Evolutionary conservation across 2,329 filamentous ascomycete species (phyloP), one percentile per base, ranked within the genome.

Genomic region (Cladosporium sp.): DNA sequence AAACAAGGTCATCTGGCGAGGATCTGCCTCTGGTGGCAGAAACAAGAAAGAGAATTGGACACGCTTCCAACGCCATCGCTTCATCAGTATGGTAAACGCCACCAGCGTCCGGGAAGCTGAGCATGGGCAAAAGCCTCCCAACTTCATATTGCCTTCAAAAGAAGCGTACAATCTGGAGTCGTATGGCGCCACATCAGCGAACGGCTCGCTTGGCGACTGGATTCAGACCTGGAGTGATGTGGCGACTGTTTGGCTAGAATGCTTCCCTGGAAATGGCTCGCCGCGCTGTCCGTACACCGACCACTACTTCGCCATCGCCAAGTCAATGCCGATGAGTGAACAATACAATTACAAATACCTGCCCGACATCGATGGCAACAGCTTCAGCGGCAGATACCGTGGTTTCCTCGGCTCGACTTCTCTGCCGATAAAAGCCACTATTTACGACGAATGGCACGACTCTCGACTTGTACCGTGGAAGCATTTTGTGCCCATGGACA

Each of bases 381-480:
- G 63, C 13, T 72, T 72, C 60, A 68, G 63, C 11, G 70, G 70
- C 7, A 66, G 72, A 11, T 73, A 70, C 49, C 63, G 65, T 7
- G 65, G 61, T 0, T 89, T 91, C 66, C 72, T 92, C 19, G 76
- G 79, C 33, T 86, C 82, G 31, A 86, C 81, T 2, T 84, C 80
- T 13, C 68, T 91, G 8, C 85, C 85, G 0, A 81, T 93, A 70
- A 93, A 92, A 71, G 81, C 84, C 5, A 89, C 87, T 0, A 73
- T 92, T 18, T 93, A 84, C 70, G 77, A 80, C 16, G 88, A 93
- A 66, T 93, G 87, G 88, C 87, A 91, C 63, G 87, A 91, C 65
- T 74, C 58, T 61, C 74, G 66, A 60, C 74, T 92, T 1, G 74
- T 89, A 2, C 77, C 86, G 0, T 93, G 88, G 87, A 82, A 82